These are phyloP conservation scores for Alternaria dauci DNA, from an alignment of 2,329 filamentous ascomycete genomes.

Conservation along the genomic window DNA sequence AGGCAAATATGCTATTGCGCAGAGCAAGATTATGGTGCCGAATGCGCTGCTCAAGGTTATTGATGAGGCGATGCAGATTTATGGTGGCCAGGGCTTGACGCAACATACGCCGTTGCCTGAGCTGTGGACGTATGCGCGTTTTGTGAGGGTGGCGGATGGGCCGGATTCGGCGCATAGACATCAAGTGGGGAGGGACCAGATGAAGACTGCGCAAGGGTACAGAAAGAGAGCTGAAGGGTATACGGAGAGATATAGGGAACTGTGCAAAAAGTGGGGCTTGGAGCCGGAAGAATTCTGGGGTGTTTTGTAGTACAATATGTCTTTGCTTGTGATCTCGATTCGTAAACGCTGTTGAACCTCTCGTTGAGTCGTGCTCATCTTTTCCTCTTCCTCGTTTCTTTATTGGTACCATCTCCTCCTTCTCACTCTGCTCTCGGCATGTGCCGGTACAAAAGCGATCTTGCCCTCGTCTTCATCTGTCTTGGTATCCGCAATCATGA, in stretches of 20 bases:
- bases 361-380: fast-evolving
- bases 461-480: background rate
- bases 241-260: conserved; percentile 44
- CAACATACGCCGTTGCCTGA: conserved; percentile 55
- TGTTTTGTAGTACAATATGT: conserved; percentile 24
- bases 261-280: conserved; percentile 46
- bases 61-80: conserved; percentile 56
- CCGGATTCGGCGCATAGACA: conserved; percentile 54
- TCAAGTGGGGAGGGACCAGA: conserved; percentile 54
- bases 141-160: conserved; percentile 54
- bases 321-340: background rate
- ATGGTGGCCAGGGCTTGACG: conserved; percentile 54
- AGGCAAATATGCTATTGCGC: conserved; percentile 53
- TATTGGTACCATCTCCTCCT: conserved; percentile 18
- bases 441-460: conserved; percentile 19
- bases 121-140: conserved; percentile 55
- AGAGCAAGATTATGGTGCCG: conserved; percentile 56
- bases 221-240: conserved; percentile 49
- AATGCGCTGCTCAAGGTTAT: conserved; percentile 52
- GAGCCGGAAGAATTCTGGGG: conserved; percentile 44
- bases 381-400: background rate
- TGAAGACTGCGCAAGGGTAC: conserved; percentile 51
- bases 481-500: background rate
- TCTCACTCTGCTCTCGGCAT: conserved; percentile 6
- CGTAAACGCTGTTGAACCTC: background rate